phyloP scores from a whole-genome alignment of 495 filamentous ascomycete genomes.

The Tetracladium marchalianum region DNA sequence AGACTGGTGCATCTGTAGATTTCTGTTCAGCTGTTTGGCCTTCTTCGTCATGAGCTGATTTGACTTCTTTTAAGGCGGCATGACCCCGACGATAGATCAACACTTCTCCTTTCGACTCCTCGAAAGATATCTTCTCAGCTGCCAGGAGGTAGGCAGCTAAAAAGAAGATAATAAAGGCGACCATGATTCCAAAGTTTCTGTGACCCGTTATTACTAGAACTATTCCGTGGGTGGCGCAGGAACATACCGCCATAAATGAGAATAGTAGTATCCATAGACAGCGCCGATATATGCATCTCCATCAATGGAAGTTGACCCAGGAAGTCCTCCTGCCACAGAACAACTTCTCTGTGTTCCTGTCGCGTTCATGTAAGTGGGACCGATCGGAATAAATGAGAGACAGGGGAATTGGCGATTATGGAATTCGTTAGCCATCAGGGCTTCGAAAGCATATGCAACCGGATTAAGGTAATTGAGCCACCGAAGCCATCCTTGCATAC shows the following conservation, averaged over 20 bases:
- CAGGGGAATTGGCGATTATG: slow-evolving; percentile 40
- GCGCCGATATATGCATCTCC: background rate
- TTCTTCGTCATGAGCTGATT: slow-evolving; percentile 38
- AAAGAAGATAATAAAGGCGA: slow-evolving; percentile 59
- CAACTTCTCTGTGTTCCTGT: slow-evolving; percentile 40
- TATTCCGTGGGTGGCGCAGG: slow-evolving; percentile 53
- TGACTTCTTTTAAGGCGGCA: slow-evolving; percentile 31
- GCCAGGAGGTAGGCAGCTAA: slow-evolving; percentile 48
- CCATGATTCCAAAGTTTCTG: slow-evolving; percentile 51
- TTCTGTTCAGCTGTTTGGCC: slow-evolving; percentile 6
- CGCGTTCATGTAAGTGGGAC: slow-evolving; percentile 10
- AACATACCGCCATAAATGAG: slow-evolving; percentile 45
- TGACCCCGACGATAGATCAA: slow-evolving; percentile 57
- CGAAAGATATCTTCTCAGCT: slow-evolving; percentile 59
- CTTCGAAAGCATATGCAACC: slow-evolving; percentile 63
- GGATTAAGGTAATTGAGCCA: slow-evolving; percentile 79
- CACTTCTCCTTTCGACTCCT: slow-evolving; percentile 56
- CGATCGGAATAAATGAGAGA: slow-evolving; percentile 20
- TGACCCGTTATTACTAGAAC: too few species aligned
- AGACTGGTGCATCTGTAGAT: slow-evolving; percentile 20
- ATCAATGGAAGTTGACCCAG: background rate
- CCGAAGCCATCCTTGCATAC: slow-evolving; percentile 73
- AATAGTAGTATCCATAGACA: slow-evolving; percentile 41
- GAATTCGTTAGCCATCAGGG: slow-evolving; percentile 58
- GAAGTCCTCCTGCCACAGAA: slow-evolving; percentile 43